Evolutionary conservation across 768 basidiomycete species (phyloP).

Genomic region (Neoboletus subvelutipes): DNA sequence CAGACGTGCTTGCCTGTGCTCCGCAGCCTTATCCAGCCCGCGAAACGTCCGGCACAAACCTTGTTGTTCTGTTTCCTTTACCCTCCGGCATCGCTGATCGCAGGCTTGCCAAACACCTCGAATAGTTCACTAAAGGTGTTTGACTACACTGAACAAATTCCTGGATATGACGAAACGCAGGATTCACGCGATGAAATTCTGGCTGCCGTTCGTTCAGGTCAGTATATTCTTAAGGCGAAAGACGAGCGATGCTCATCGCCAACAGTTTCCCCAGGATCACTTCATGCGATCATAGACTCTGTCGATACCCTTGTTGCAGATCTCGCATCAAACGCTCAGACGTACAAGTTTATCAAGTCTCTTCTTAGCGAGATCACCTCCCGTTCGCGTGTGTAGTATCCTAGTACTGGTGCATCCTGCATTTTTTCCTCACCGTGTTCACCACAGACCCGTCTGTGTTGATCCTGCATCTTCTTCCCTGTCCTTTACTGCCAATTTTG

Average conservation of each 20-base stretch:
- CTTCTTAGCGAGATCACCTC: conserved; percentile 45
- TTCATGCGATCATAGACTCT: conserved; percentile 71
- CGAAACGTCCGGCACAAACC: conserved; percentile 22
- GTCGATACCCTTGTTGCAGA: conserved; percentile 64
- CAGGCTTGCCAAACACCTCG: conserved; percentile 23
- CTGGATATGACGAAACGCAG: conserved; percentile 48
- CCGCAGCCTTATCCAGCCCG: conserved; percentile 40
- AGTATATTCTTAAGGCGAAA: neutral
- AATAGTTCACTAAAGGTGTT: conserved; percentile 37
- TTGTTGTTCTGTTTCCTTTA: conserved; percentile 60
- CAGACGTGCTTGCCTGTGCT: conserved; percentile 60
- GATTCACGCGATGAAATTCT: conserved; percentile 41
- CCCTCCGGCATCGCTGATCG: conserved; percentile 48
- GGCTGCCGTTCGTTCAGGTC: conserved; percentile 40
- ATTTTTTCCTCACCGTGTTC: conserved; percentile 9
- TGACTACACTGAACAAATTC: conserved; percentile 51
- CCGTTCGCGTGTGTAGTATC: conserved; percentile 47
- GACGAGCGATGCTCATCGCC: conserved; percentile 5
- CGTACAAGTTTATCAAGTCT: conserved; percentile 51
- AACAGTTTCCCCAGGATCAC: conserved; percentile 44
- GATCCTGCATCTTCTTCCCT: conserved; percentile 54
- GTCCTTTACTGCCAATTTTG: conserved; percentile 53
- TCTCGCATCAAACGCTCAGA: conserved; percentile 49
- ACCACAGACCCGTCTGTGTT: conserved; percentile 53
- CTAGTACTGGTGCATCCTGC: neutral